phyloP scores from a whole-genome alignment of 495 filamentous ascomycete genomes.

The Aspergillus homomorphus region DNA sequence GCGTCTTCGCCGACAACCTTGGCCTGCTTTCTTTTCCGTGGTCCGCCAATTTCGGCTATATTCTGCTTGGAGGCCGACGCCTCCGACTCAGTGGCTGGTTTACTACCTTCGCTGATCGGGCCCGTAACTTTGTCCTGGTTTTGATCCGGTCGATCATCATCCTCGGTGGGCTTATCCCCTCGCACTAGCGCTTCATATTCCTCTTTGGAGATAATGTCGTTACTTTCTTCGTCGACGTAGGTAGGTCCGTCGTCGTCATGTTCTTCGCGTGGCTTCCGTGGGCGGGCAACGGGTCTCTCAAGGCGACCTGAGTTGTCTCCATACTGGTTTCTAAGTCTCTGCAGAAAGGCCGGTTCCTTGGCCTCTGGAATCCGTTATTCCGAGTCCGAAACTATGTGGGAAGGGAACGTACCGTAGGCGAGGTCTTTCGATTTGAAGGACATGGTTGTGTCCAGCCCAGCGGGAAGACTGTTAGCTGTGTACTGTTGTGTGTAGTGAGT shows the following conservation, averaged over 20 bases:
- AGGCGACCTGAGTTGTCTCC: slow-evolving; percentile 38
- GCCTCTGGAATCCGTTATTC: slow-evolving; percentile 28
- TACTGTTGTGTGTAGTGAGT: background rate
- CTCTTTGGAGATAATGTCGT: slow-evolving; percentile 47
- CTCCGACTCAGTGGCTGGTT: slow-evolving; percentile 20
- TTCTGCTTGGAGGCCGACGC: slow-evolving; percentile 30
- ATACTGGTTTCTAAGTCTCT: slow-evolving; percentile 42
- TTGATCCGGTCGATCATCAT: slow-evolving; percentile 14
- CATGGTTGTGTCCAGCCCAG: slow-evolving; percentile 30
- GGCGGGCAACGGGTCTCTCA: slow-evolving; percentile 40
- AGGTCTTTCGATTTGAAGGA: slow-evolving; percentile 47
- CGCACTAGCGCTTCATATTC: slow-evolving; percentile 44
- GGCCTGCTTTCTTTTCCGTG: slow-evolving; percentile 44
- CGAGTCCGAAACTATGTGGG: background rate
- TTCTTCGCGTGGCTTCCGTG: slow-evolving; percentile 35
- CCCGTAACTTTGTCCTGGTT: slow-evolving; percentile 11
- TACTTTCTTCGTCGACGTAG: slow-evolving; percentile 48
- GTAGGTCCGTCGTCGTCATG: slow-evolving; percentile 47
- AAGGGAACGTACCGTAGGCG: slow-evolving; percentile 38
- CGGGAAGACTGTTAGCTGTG: slow-evolving; percentile 9
- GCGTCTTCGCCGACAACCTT: slow-evolving; percentile 41
- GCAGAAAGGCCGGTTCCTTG: slow-evolving; percentile 49
- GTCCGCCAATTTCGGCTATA: slow-evolving; percentile 41
- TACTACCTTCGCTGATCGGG: slow-evolving; percentile 12
- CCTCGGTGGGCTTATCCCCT: slow-evolving; percentile 20